A percentile compares a stretch with the other conserved stretches of the same genome.
Evolutionary conservation across 371 early-diverging fungal genomes (phyloP).

Genomic region (Mortierella sp.): DNA sequence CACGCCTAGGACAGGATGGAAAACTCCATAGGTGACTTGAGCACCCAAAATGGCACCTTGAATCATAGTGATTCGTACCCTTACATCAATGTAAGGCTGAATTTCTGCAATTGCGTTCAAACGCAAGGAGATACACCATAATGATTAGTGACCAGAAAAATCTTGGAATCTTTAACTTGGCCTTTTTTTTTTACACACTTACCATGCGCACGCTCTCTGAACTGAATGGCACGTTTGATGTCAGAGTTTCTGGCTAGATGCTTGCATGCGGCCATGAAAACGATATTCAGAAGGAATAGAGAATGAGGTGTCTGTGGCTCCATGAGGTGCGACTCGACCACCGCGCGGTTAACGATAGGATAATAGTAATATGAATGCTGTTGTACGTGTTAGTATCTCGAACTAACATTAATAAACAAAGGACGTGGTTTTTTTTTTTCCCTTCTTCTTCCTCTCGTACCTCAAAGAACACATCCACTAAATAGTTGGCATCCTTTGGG

Average conservation of each 20-base stretch:
- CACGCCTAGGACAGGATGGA: conserved; percentile 15
- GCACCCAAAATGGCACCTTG: conserved; percentile 31
- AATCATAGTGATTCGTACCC: conserved; percentile 27
- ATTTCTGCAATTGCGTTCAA: conserved; percentile 16
- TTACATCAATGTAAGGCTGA: conserved; percentile 30
- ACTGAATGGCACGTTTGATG: conserved; percentile 40
- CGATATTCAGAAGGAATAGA: conserved; percentile 26
- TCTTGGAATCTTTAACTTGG: not conserved
- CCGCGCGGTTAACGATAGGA: conserved; percentile 34
- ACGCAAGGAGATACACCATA: not conserved
- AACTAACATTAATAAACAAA: not conserved
- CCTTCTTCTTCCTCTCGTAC: not conserved
- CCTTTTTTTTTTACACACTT: not conserved
- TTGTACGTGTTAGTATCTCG: not conserved
- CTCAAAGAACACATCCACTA: conserved; percentile 46
- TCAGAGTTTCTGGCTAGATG: conserved; percentile 29
- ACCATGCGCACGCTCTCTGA: conserved; percentile 48
- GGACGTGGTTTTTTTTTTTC: not conserved
- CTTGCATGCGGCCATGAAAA: conserved; percentile 53
- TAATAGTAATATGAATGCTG: conserved; percentile 42
- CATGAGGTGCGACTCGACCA: conserved; percentile 32
- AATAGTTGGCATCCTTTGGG: conserved; percentile 39
- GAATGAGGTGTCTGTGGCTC: conserved; percentile 35
- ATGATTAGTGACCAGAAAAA: not conserved
- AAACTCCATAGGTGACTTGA: conserved; percentile 44